These are phyloP conservation scores for Roridomyces roridus DNA, from an alignment of 768 basidiomycete species.

Conservation along the genomic window DNA sequence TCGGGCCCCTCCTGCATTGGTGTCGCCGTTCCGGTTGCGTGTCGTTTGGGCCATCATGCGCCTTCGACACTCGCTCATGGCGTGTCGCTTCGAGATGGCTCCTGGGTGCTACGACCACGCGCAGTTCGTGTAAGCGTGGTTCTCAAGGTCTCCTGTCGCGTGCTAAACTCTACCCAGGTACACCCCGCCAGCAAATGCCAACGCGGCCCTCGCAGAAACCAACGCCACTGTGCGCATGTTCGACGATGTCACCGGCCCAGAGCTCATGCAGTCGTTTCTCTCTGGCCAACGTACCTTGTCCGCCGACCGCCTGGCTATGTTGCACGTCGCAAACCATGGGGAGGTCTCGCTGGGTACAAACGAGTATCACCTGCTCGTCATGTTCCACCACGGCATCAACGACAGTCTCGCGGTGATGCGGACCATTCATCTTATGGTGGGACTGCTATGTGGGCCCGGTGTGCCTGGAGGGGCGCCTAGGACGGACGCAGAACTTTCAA, in stretches of 20 bases:
- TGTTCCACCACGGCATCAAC: conserved; percentile 60
- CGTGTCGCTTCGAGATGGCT: conserved; percentile 44
- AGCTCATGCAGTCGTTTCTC: conserved; percentile 53
- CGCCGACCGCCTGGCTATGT: conserved; percentile 48
- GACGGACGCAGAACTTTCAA: conserved; percentile 7
- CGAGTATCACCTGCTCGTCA: conserved; percentile 55
- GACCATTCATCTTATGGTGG: conserved; percentile 60
- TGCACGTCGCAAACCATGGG: conserved; percentile 37
- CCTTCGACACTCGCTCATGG: conserved; percentile 56
- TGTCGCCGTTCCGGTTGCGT: conserved; percentile 44
- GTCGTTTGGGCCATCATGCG: conserved; percentile 59
- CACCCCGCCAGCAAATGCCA: conserved; percentile 39
- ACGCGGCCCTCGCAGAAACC: conserved; percentile 45
- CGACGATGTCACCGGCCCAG: conserved; percentile 19
- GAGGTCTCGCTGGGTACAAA: conserved; percentile 13
- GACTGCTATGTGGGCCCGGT: conserved; percentile 42
- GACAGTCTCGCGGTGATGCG: conserved; percentile 64
- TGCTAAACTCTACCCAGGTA: conserved; percentile 37
- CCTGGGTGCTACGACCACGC: conserved; percentile 47
- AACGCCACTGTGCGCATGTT: conserved; percentile 16
- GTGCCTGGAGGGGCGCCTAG: conserved; percentile 1
- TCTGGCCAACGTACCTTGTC: conserved; percentile 61
- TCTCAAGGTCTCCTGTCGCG: not conserved
- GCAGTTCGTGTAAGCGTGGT: conserved; percentile 48
- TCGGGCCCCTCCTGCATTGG: conserved; percentile 39